Conservation (phyloP, 2,329 filamentous ascomycete genomes). For the Curvularia sp. region DNA sequence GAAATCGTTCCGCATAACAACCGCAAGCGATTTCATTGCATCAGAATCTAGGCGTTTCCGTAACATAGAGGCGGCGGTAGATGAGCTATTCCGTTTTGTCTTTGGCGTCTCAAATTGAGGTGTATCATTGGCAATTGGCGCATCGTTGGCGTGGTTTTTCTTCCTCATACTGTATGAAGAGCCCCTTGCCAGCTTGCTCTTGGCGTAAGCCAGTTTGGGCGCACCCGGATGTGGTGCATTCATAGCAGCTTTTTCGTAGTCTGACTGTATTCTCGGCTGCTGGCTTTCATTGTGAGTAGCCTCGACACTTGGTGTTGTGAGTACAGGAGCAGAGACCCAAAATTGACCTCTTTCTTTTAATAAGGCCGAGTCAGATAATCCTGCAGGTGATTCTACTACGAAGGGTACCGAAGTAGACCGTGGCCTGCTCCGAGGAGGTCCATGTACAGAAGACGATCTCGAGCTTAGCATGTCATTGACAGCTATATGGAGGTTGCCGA, state of each 20-base stretch:
- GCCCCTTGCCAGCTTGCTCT: slow-evolving; percentile 24
- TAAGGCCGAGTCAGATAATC: slow-evolving; percentile 39
- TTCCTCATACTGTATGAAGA: slow-evolving; percentile 33
- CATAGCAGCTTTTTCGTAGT: slow-evolving; percentile 1
- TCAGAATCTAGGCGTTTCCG: slow-evolving; percentile 30
- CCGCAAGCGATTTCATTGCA: slow-evolving; percentile 30
- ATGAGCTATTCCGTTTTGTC: slow-evolving; percentile 33
- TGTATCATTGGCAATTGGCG: slow-evolving; percentile 26
- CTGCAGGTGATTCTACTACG: slow-evolving; percentile 45
- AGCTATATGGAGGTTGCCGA: slow-evolving; percentile 49
- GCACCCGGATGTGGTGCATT: slow-evolving; percentile 14
- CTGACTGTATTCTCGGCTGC: slow-evolving; percentile 7
- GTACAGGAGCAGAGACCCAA: slow-evolving; percentile 22
- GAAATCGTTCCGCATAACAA: slow-evolving; percentile 33
- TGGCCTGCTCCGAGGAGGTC: slow-evolving; percentile 48
- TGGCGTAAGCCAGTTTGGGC: slow-evolving; percentile 25
- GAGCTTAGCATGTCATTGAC: slow-evolving; percentile 53
- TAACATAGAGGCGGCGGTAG: slow-evolving; percentile 27
- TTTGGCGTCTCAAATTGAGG: slow-evolving; percentile 31
- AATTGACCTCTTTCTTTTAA: slow-evolving; percentile 46
- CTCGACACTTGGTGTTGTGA: slow-evolving; percentile 20
- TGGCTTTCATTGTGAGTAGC: slow-evolving; percentile 21
- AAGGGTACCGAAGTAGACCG: slow-evolving; percentile 52
- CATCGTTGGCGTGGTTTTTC: slow-evolving; percentile 34
- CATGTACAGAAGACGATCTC: slow-evolving; percentile 41